Percentiles rank a stretch among this genome's conserved stretches.
phyloP scores from a whole-genome alignment of 805 yeast species.

The Alloascoidea africana region DNA sequence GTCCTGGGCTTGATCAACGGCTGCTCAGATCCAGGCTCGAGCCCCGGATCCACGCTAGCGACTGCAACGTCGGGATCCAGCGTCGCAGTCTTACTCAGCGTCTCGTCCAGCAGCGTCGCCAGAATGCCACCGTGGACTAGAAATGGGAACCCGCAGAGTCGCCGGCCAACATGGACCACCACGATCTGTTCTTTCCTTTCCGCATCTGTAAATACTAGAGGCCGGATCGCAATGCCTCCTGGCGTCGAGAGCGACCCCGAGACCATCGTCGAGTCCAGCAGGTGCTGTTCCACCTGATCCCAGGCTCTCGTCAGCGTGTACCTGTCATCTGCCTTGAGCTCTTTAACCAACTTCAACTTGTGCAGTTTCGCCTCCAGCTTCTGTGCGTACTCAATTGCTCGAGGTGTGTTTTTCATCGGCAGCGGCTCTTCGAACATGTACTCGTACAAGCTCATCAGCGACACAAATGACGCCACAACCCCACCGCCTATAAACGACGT shows the following conservation, averaged over 20 bases:
- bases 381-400: slow-evolving; percentile 1
- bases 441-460: neutral
- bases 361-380: slow-evolving; percentile 31
- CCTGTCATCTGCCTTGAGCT: slow-evolving; percentile 24
- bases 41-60: too few species aligned
- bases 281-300: slow-evolving; percentile 28
- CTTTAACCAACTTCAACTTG: slow-evolving; percentile 33
- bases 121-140: slow-evolving; percentile 81
- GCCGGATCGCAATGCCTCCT: slow-evolving; percentile 69
- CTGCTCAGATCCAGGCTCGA: neutral
- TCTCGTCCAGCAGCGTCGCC: slow-evolving; percentile 68
- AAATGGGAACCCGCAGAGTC: slow-evolving; percentile 76
- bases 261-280: slow-evolving; percentile 20
- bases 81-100: slow-evolving; percentile 37
- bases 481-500: neutral
- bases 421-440: neutral
- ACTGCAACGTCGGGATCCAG: slow-evolving; percentile 9
- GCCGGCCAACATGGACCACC: slow-evolving; percentile 63
- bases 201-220: slow-evolving; percentile 48
- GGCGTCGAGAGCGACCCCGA: slow-evolving; percentile 48
- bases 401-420: neutral
- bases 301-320: slow-evolving; percentile 25
- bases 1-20: neutral
- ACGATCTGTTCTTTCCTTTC: slow-evolving; percentile 44
- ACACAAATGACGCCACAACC: neutral